Evolutionary conservation across 768 basidiomycete species (phyloP).

Genomic region (Panaeolus papilionaceus): DNA sequence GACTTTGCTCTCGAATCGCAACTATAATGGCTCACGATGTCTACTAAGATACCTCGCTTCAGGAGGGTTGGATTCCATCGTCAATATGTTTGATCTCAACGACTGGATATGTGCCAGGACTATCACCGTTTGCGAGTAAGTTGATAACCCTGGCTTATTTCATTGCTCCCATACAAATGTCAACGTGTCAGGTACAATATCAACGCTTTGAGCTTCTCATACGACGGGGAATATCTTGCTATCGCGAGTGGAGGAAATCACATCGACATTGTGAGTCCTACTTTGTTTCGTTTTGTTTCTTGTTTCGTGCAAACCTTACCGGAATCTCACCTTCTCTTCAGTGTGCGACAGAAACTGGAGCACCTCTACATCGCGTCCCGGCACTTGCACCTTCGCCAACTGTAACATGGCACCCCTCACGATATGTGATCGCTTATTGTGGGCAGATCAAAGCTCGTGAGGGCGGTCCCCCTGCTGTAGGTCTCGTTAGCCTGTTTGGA

Average conservation of each 20-base stretch:
- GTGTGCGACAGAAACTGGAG: slow-evolving; percentile 82
- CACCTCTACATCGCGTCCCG: slow-evolving; percentile 78
- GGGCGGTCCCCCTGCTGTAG: slow-evolving; percentile 67
- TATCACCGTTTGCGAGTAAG: slow-evolving; percentile 83
- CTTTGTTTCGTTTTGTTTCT: background rate
- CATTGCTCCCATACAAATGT: background rate
- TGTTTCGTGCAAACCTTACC: background rate
- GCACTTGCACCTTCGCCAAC: slow-evolving; percentile 75
- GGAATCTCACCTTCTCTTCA: slow-evolving; percentile 32
- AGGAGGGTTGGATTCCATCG: slow-evolving; percentile 82
- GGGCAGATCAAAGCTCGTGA: slow-evolving; percentile 75
- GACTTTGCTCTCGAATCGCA: background rate
- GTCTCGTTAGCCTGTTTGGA: slow-evolving; percentile 79
- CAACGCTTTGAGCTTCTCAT: slow-evolving; percentile 77
- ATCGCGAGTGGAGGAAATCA: slow-evolving; percentile 75
- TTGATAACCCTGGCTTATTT: slow-evolving; percentile 23
- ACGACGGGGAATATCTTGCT: slow-evolving; percentile 85
- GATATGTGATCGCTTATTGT: slow-evolving; percentile 82
- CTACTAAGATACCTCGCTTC: slow-evolving; percentile 73
- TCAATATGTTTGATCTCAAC: slow-evolving; percentile 79
- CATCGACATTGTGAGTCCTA: slow-evolving; percentile 76
- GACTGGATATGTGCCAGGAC: slow-evolving; percentile 84
- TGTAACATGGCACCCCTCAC: slow-evolving; percentile 84
- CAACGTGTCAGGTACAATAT: slow-evolving; percentile 61
- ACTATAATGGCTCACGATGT: slow-evolving; percentile 10